A percentile compares a stretch with the other conserved stretches of the same genome.
These are phyloP conservation scores for Apiotrichum gamsii DNA, from an alignment of 1,284 basidiomycete species.

Conservation along the genomic window DNA sequence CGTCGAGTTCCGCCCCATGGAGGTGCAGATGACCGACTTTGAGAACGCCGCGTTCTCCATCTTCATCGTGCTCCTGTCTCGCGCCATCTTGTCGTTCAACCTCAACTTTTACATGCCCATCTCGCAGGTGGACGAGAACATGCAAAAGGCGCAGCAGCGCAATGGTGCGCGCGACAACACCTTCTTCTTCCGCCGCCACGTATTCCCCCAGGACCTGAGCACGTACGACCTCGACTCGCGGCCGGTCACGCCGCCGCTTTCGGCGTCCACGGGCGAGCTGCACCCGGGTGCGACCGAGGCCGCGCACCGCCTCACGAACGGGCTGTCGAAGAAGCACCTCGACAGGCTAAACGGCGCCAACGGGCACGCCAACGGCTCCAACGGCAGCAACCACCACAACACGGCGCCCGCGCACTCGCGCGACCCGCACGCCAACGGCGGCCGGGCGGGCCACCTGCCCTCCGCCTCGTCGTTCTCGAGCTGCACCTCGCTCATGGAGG, in stretches of 20 bases:
- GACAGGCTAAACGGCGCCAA: neutral
- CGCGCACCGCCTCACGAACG: neutral
- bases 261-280: neutral
- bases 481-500: slow-evolving; percentile 16
- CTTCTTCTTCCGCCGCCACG: slow-evolving; percentile 86
- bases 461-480: slow-evolving; percentile 6
- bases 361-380: slow-evolving; percentile 2
- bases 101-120: slow-evolving; percentile 96
- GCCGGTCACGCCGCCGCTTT: slow-evolving; percentile 31
- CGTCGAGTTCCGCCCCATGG: slow-evolving; percentile 98
- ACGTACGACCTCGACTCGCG: slow-evolving; percentile 37
- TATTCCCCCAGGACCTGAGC: slow-evolving; percentile 57
- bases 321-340: neutral
- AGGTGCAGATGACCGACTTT: slow-evolving; percentile 97
- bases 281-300: neutral
- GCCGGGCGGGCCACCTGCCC: slow-evolving; percentile 7
- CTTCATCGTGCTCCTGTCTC: slow-evolving; percentile 87
- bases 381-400: slow-evolving; percentile 14
- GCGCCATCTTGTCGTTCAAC: slow-evolving; percentile 84
- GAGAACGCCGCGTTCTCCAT: slow-evolving; percentile 97
- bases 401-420: no score
- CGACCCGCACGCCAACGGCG: slow-evolving; percentile 6
- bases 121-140: slow-evolving; percentile 98
- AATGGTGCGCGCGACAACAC: slow-evolving; percentile 67
- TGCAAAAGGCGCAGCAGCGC: slow-evolving; percentile 79